Base-by-base conservation (phyloP, 2,329 filamentous ascomycete species). In the Arthrinium puccinioides region DNA sequence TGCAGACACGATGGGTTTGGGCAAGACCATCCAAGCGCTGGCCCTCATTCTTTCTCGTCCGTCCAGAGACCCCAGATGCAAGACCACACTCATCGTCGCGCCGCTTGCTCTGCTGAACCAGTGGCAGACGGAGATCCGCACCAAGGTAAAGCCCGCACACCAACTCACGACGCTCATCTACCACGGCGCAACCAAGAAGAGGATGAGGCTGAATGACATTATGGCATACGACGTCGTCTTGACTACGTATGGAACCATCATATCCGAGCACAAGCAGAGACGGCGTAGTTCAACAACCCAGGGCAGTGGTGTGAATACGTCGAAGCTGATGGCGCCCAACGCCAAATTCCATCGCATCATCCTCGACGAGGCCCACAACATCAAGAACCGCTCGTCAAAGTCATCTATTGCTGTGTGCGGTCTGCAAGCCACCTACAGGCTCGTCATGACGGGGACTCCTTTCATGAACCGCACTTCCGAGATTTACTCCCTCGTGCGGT, bases 401-500 rank as follows among this genome's bases (percentile, higher is more conserved):
- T 63, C 72, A 6, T 76, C 82, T 1, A 66, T 69, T 44, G 84
- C 77, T 10, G 76, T 76, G 21, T 74, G 66, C 48, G 56, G 62
- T 14, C 61, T 92, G 11, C 63, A 72, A 41, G 66, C 82, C n/a
- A 69, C 63, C 20, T 77, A 84, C 53, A 72, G 86, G 30, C 79
- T 86, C 60, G 88, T 83, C 53, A 75, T 92, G 62, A 89, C 82
- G 6, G 86, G 86, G 15, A 92, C 86, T 0, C 86, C 86, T 0
- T 87, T 92, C 80, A 94, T 94, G 84, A 96, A 95, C 50, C 79
- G 74, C 11, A 76, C 90, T 3, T 69, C 76, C 21, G 89, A 96
- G 51, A 68, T 94, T 3, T 92, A 77, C 52, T 84, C 87, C 2
- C 65, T 94, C 11, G 69, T 95, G 32, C 74, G 76, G 2, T 96